A percentile compares a stretch with the other conserved stretches of the same genome.
These are phyloP conservation scores for Cyclotella atomus DNA, from an alignment of 108 stramenopile species.

Conservation along the genomic window DNA sequence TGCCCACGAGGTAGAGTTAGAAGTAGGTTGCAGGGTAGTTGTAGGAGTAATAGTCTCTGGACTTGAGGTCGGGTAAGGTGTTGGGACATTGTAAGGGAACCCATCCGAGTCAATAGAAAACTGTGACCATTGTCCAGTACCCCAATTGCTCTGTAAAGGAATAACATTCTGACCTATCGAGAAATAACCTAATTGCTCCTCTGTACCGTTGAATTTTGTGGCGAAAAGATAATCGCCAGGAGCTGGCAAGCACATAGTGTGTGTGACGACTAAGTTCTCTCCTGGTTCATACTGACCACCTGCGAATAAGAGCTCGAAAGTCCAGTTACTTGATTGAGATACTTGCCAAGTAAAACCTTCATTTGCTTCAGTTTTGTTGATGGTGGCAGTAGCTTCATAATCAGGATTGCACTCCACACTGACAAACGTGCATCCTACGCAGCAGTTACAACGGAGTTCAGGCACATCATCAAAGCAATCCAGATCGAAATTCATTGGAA, in stretches of 20 bases:
- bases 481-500: not conserved
- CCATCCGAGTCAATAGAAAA: constrained; percentile 8
- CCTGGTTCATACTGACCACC: not conserved
- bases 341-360: constrained; percentile 2
- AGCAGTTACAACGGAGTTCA: constrained; percentile 12
- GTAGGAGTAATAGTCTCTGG: not conserved
- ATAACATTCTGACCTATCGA: not conserved
- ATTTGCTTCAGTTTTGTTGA: not conserved
- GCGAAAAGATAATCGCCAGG: no score
- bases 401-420: constrained; percentile 6
- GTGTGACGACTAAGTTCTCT: no score
- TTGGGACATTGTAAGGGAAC: not conserved
- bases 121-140: not conserved
- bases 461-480: constrained; percentile 12
- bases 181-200: not conserved
- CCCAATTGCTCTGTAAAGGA: not conserved
- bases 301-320: not conserved
- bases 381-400: not conserved
- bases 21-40: not conserved
- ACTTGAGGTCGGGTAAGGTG: not conserved
- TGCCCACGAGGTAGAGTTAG: not conserved
- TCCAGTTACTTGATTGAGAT: not conserved
- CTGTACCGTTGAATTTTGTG: no score
- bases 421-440: constrained; percentile 19
- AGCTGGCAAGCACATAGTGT: no score